These are phyloP conservation scores for Rutstroemia sydowiana DNA, from an alignment of 2,329 filamentous ascomycete genomes.

Conservation along the genomic window DNA sequence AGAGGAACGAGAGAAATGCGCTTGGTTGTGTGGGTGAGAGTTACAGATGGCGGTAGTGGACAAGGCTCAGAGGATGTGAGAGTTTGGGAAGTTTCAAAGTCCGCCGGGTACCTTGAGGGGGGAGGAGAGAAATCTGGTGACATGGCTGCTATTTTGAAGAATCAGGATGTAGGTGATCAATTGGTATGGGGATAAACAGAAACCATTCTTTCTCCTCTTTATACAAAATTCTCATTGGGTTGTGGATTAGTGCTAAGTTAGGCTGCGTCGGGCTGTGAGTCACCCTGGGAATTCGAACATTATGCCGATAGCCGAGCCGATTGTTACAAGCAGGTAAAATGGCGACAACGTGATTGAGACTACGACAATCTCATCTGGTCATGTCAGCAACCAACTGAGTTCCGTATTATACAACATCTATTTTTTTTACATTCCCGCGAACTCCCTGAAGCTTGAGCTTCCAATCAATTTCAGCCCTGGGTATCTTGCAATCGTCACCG, in stretches of 20 bases:
- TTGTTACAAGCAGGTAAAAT: too few relatives aligned
- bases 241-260: too few relatives aligned
- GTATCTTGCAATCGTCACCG: slow-evolving; percentile 11
- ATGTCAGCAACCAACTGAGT: neutral
- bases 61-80: neutral
- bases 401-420: slow-evolving; percentile 10
- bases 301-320: too few relatives aligned
- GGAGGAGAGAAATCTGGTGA: neutral
- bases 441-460: slow-evolving; percentile 8
- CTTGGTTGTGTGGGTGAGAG: slow-evolving; percentile 9
- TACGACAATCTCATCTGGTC: too few relatives aligned
- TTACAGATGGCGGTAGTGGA: neutral
- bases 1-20: slow-evolving; percentile 19
- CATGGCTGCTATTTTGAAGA: neutral
- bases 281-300: too few relatives aligned
- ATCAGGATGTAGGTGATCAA: neutral
- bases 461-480: slow-evolving; percentile 6
- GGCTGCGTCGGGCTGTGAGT: too few relatives aligned
- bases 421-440: slow-evolving; percentile 7
- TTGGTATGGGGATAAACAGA: too few relatives aligned
- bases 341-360: too few relatives aligned
- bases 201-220: too few relatives aligned
- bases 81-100: neutral
- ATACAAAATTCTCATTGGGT: too few relatives aligned
- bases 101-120: neutral